Conservation (phyloP, 139 green algal species). For the Nannochloris sp. region DNA sequence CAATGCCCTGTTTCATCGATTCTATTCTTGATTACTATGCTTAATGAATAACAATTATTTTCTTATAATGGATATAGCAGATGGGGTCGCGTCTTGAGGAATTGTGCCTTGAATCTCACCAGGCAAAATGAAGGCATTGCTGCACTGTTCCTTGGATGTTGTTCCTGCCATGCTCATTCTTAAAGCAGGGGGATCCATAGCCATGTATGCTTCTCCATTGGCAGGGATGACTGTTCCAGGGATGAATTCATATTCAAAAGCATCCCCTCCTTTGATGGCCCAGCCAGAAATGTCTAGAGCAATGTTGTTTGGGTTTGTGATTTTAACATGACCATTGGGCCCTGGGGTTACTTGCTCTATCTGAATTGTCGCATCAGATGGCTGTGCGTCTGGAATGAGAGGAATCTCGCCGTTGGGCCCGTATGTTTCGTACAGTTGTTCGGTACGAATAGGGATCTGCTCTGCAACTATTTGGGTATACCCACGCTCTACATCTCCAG, state of each 20-base stretch:
- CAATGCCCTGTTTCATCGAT: no score
- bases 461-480: constrained; percentile 53
- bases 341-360: constrained; percentile 12
- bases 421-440: constrained; percentile 51
- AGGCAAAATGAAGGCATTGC: no score
- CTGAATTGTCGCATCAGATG: constrained; percentile 10
- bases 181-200: neutral
- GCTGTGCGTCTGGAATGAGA: constrained; percentile 38
- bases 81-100: no score
- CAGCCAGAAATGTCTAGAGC: constrained; percentile 65
- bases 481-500: constrained; percentile 36
- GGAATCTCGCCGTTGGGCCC: constrained; percentile 26
- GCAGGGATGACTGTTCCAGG: constrained; percentile 44
- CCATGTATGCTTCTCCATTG: constrained; percentile 24
- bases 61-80: no score
- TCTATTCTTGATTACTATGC: no score
- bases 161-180: no score
- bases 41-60: no score
- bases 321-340: constrained; percentile 29
- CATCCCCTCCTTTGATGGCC: constrained; percentile 26
- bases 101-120: no score
- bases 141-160: no score
- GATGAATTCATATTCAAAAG: constrained; percentile 12
- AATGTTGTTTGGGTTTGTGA: constrained; percentile 40
- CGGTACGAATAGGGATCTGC: constrained; percentile 38